These are phyloP conservation scores for Eimeria praecox DNA, from an alignment of 169 alveolate genomes.

Conservation along the genomic window DNA sequence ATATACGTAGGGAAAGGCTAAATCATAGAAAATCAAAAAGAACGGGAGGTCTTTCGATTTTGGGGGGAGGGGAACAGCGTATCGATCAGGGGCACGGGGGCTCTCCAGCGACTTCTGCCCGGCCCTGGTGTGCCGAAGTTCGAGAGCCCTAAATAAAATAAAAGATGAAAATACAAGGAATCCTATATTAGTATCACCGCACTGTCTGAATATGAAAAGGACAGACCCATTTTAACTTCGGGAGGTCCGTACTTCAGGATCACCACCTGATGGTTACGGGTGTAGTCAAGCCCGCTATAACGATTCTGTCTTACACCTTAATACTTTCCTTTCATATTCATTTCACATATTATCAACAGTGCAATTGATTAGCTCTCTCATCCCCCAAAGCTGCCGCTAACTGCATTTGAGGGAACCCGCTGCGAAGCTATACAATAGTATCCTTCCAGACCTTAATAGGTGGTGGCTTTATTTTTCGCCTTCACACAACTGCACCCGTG, in stretches of 20 bases:
- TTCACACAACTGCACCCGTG: background rate
- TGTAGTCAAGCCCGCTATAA: background rate
- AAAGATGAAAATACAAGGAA: background rate
- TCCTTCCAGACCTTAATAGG: background rate
- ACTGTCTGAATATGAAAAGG: background rate
- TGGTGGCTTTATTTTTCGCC: background rate
- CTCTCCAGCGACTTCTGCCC: background rate
- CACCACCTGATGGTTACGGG: background rate
- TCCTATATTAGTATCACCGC: background rate
- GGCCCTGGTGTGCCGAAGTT: background rate
- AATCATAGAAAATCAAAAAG: background rate
- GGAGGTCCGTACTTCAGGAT: background rate
- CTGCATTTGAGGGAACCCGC: background rate
- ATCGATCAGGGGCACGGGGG: slow-evolving; percentile 8
- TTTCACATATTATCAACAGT: background rate
- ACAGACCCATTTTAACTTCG: background rate
- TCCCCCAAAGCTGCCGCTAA: background rate
- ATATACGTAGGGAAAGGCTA: background rate
- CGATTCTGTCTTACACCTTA: background rate
- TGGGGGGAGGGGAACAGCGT: background rate
- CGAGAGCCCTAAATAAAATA: background rate
- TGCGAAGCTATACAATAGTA: background rate
- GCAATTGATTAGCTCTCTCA: background rate
- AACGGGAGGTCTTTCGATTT: background rate
- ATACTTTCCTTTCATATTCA: background rate